Evolutionary conservation across 441 rosid species (phyloP).

Genomic region (Lepidium campestre): DNA sequence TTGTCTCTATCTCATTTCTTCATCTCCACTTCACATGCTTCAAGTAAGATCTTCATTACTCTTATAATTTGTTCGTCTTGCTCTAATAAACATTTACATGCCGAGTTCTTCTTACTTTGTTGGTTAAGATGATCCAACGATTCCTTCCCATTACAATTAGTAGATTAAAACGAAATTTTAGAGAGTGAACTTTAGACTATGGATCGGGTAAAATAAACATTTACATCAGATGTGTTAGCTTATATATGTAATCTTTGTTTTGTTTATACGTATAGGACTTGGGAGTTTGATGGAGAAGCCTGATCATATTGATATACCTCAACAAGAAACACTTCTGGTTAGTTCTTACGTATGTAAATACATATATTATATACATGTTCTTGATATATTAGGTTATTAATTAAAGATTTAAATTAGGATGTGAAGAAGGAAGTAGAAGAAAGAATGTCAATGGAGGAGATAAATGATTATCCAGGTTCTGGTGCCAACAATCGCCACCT

Average conservation of each 20-base stretch:
- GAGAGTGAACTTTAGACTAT: too few relatives aligned
- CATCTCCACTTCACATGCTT: conserved; percentile 18
- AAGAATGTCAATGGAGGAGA: conserved; percentile 46
- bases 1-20: conserved; percentile 37
- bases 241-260: neutral
- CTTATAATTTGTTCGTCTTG: neutral
- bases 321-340: conserved; percentile 6
- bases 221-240: neutral
- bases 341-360: neutral
- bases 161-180: too few relatives aligned
- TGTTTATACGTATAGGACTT: neutral
- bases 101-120: too few relatives aligned
- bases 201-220: neutral
- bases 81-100: neutral
- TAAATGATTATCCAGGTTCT: conserved; percentile 76
- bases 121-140: too few relatives aligned
- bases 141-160: too few relatives aligned
- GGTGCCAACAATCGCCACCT: conserved; percentile 85
- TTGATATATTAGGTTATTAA: neutral
- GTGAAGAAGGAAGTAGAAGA: neutral
- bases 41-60: conserved; percentile 12
- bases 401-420: conserved; percentile 2
- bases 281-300: conserved; percentile 19
- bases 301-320: neutral
- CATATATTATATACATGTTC: neutral